Evolutionary conservation across 768 basidiomycete genomes (phyloP), one percentile per base, ranked within the genome.

Genomic region (Rhizopogon roseolus): DNA sequence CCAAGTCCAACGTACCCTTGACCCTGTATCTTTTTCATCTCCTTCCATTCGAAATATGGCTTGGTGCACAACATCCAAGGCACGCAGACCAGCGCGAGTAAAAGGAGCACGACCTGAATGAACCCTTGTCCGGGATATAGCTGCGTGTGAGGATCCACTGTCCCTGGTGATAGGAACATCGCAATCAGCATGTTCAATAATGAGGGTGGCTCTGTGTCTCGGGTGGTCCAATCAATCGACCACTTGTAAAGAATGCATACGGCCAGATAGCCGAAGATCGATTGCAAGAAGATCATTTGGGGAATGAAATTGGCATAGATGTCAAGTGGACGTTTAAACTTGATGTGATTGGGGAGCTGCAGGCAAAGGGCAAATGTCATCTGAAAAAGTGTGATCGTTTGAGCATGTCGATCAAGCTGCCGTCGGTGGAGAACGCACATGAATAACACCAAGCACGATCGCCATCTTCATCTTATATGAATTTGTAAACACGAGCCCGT

Each of bases 381-480:
- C 96, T 99, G 59, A 22, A 52, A 11, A 53, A 62, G 19, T 42
- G 53, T 28, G 44, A 66, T 53, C 58, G 54, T 54, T 55, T 28
- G 54, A 50, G 28, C 46, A 19, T 36, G 9, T 36, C n/a, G 13
- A 50, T 50, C 11, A 14, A 41, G 27, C 6, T 11, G 27, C 50
- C 25, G 27, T 6, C 50, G 29, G 44, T 37, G 41, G 39, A 38
- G 41, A 49, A 73, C 85, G 62, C 73, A 98, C 96, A 70, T 99
- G 96, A 55, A 90, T 89, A 59, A 99, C 95, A 68, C 97, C 97
- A 50, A 99, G 71, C 36, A 98, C 83, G 64, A 99, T 86, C 19
- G 93, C 90, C 93, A 98, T 93, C 76, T 99, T 98, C 97, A 99
- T 99, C 85, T 98, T 99, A 77, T 96, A 96, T 38, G 95, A 98